Conservation (phyloP, 805 yeast species). For the Metschnikowia rubicola region DNA sequence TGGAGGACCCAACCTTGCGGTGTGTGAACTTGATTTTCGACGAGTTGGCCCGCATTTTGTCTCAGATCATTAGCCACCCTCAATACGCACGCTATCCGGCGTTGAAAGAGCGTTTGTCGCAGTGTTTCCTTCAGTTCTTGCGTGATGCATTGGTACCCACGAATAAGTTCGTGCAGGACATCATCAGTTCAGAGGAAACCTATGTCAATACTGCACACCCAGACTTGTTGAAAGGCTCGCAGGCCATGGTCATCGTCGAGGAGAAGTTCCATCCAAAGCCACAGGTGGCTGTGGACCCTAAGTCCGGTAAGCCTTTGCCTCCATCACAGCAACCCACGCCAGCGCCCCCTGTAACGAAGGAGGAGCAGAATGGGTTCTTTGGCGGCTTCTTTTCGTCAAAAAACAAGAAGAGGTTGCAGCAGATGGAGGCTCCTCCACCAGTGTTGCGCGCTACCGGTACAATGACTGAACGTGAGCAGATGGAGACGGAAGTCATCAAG, state of each 20-base stretch:
- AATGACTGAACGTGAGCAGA: conserved; percentile 90
- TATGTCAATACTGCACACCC: conserved; percentile 98
- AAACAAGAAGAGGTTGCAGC: conserved; percentile 88
- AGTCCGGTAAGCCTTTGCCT: conserved; percentile 79
- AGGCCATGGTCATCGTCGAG: conserved; percentile 89
- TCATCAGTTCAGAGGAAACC: conserved; percentile 83
- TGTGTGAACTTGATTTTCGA: conserved; percentile 90
- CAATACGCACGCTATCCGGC: conserved; percentile 87
- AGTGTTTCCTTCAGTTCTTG: conserved; percentile 73
- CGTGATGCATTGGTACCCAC: conserved; percentile 82
- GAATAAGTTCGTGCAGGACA: conserved; percentile 75
- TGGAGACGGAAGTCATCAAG: conserved; percentile 97
- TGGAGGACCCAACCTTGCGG: conserved; percentile 88
- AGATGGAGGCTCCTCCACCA: conserved; percentile 97
- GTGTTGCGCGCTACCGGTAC: conserved; percentile 89
- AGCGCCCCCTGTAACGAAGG: conserved; percentile 28
- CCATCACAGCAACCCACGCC: conserved; percentile 34
- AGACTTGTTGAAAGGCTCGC: conserved; percentile 89
- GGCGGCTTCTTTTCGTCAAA: conserved; percentile 93
- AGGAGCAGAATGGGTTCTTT: conserved; percentile 76
- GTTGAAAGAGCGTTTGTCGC: conserved; percentile 80
- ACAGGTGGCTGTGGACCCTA: conserved; percentile 79
- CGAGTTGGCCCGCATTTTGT: conserved; percentile 85
- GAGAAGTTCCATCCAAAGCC: conserved; percentile 78
- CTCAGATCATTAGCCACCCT: conserved; percentile 78